Evolutionary conservation across 73 alveolate species (phyloP).

Genomic region (Paramecium pentaurelia): DNA sequence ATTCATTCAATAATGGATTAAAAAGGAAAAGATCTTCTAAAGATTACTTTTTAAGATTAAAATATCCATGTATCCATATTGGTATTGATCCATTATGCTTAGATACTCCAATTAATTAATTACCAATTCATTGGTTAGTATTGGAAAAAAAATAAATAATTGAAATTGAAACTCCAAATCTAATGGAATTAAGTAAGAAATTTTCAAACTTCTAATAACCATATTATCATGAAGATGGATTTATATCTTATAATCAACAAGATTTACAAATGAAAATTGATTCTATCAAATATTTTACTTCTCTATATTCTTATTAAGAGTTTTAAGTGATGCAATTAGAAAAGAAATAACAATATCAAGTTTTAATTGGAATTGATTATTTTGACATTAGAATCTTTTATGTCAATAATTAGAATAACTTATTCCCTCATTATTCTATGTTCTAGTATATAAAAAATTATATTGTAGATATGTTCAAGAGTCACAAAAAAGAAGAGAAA

Average conservation of each 20-base stretch:
- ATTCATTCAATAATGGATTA: not conserved
- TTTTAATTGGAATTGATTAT: not conserved
- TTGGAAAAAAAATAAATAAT: not conserved
- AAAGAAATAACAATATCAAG: not conserved
- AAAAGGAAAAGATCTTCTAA: not conserved
- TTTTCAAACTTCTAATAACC: not conserved
- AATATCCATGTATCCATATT: not conserved
- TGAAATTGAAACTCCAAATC: not conserved
- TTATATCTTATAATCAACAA: not conserved
- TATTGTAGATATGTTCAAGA: not conserved
- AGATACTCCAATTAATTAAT: not conserved
- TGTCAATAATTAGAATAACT: not conserved
- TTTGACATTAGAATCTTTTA: not conserved
- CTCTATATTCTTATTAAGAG: not conserved
- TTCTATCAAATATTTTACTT: not conserved
- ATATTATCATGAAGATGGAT: not conserved
- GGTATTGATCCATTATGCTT: not conserved
- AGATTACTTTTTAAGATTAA: not conserved
- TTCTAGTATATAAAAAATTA: not conserved
- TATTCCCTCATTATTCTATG: not conserved
- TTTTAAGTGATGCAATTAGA: not conserved
- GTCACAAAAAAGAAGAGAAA: not conserved
- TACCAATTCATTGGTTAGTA: not conserved
- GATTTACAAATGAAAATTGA: not conserved
- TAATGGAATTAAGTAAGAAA: not conserved